Percentiles rank a stretch among this genome's conserved stretches.
Conservation (phyloP, 352 stramenopile genomes). For the Pythium oligandrum region DNA sequence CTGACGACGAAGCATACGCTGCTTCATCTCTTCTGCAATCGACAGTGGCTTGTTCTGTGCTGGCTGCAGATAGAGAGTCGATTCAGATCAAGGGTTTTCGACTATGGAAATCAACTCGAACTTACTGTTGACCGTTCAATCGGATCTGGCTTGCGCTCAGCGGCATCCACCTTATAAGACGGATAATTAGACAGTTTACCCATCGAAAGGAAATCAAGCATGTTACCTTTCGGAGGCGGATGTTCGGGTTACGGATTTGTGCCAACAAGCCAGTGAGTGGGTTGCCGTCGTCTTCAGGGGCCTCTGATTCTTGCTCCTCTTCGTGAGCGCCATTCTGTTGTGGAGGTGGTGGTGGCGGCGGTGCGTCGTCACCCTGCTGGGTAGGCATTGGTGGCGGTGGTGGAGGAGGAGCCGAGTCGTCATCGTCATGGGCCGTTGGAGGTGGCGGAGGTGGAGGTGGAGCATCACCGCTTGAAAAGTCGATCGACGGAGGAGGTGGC, state of each 20-base stretch:
- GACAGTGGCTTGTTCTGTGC: slow-evolving; percentile 46
- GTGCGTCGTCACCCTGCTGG: slow-evolving; percentile 1
- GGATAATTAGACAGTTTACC: not conserved
- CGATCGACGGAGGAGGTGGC: slow-evolving; percentile 47
- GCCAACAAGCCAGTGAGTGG: slow-evolving; percentile 18
- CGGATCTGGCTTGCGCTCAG: slow-evolving; percentile 7
- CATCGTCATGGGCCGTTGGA: slow-evolving; percentile 5
- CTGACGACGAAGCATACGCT: slow-evolving; percentile 71
- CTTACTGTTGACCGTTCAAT: slow-evolving; percentile 7
- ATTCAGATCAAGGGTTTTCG: no score
- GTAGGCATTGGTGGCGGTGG: slow-evolving; percentile 9
- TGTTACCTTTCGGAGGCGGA: slow-evolving; percentile 12
- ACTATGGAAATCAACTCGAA: not conserved
- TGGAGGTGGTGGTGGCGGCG: no score
- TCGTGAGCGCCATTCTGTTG: slow-evolving; percentile 1
- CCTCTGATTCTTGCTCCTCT: not conserved
- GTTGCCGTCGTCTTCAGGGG: slow-evolving; percentile 11
- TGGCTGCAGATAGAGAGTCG: slow-evolving; percentile 3
- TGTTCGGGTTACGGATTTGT: slow-evolving; percentile 25
- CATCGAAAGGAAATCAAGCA: not conserved
- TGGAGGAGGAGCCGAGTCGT: slow-evolving; percentile 19
- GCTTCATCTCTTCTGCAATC: slow-evolving; percentile 79
- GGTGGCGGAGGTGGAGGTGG: slow-evolving; percentile 47
- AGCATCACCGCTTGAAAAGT: slow-evolving; percentile 44
- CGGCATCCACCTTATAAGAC: not conserved